These are phyloP conservation scores for Rhodofomes roseus DNA, from an alignment of 1,284 basidiomycete species.

Conservation along the genomic window DNA sequence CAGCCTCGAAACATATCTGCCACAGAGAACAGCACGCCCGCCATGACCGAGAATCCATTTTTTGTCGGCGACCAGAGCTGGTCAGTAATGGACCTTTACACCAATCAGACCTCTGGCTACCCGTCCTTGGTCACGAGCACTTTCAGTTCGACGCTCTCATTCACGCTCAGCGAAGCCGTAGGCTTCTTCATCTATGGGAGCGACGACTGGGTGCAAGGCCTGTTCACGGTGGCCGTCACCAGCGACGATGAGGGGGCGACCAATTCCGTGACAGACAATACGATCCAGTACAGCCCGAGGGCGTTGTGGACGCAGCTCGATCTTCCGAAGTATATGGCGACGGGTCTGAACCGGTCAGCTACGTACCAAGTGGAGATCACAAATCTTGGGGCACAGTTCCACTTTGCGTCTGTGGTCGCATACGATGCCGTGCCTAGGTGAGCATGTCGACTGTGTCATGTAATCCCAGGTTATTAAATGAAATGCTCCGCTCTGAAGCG, in stretches of 20 bases:
- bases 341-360: background rate
- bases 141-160: background rate
- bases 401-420: background rate
- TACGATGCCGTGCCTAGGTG: background rate
- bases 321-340: background rate
- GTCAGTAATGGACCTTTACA: background rate
- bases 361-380: background rate
- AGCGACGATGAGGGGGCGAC: background rate
- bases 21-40: background rate
- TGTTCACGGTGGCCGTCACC: background rate
- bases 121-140: background rate
- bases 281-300: conserved; percentile 1
- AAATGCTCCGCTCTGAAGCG: too few relatives aligned
- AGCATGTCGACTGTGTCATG: too few relatives aligned
- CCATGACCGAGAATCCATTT: background rate
- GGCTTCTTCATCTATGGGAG: conserved; percentile 4
- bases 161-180: background rate
- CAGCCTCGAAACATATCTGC: background rate
- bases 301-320: background rate
- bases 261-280: background rate
- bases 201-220: background rate
- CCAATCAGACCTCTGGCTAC: background rate
- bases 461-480: too few relatives aligned
- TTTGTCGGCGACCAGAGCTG: background rate
- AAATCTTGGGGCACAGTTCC: background rate